These are phyloP conservation scores for Leccinum longicurvipes DNA, from an alignment of 768 basidiomycete genomes.

Conservation along the genomic window DNA sequence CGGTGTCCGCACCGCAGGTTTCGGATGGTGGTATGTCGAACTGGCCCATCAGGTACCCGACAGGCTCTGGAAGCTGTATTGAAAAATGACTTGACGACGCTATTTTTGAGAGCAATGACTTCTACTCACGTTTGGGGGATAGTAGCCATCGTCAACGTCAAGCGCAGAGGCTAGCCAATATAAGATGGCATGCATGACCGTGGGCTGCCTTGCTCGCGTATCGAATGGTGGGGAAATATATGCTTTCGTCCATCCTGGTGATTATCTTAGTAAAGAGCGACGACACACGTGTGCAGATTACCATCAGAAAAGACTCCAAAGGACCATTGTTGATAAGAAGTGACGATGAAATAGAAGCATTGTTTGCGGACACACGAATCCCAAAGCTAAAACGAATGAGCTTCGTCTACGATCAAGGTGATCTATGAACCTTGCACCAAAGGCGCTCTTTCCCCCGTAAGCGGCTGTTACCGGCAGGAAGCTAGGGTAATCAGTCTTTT, in stretches of 20 bases:
- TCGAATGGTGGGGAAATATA: slow-evolving; percentile 48
- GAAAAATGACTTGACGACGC: neutral
- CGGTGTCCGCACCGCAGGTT: slow-evolving; percentile 9
- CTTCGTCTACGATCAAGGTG: neutral
- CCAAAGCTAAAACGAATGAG: slow-evolving; percentile 37
- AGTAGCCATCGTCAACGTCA: slow-evolving; percentile 30
- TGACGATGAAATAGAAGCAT: slow-evolving; percentile 55
- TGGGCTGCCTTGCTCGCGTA: slow-evolving; percentile 41
- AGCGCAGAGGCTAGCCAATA: slow-evolving; percentile 59
- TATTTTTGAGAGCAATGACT: neutral
- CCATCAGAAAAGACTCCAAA: slow-evolving; percentile 61
- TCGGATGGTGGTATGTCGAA: slow-evolving; percentile 26
- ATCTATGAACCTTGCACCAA: slow-evolving; percentile 53
- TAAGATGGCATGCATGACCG: slow-evolving; percentile 48
- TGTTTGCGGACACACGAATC: slow-evolving; percentile 49
- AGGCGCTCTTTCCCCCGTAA: slow-evolving; percentile 49
- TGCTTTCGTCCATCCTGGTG: slow-evolving; percentile 50
- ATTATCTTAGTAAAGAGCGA: neutral
- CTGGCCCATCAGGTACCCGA: slow-evolving; percentile 29
- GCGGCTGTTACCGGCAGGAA: slow-evolving; percentile 36
- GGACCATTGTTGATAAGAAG: slow-evolving; percentile 58
- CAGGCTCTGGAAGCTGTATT: slow-evolving; percentile 30
- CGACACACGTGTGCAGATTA: slow-evolving; percentile 18
- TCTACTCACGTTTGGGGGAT: slow-evolving; percentile 21
- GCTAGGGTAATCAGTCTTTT: slow-evolving; percentile 14